phyloP scores from a whole-genome alignment of 352 stramenopile species.

The Phytophthora kernoviae region DNA sequence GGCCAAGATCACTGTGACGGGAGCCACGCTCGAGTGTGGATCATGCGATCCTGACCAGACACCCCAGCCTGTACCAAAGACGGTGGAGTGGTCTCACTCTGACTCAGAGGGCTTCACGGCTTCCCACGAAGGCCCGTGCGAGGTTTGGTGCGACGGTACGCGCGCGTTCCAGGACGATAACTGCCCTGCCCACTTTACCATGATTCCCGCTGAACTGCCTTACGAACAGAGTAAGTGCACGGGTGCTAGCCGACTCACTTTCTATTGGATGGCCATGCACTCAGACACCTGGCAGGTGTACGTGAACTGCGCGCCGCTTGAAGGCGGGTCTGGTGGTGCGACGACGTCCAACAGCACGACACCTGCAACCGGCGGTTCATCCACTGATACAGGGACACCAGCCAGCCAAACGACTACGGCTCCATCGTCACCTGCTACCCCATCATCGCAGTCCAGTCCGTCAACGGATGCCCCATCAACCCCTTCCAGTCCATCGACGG shows the following conservation, averaged over 20 bases:
- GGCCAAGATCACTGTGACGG: conserved; percentile 1
- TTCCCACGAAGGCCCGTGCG: conserved; percentile 36
- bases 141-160: conserved; percentile 39
- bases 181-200: conserved; percentile 29
- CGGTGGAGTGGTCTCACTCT: conserved; percentile 23
- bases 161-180: conserved; percentile 34
- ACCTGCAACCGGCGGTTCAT: not conserved
- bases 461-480: conserved; percentile 12
- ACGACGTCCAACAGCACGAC: not conserved
- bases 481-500: not conserved
- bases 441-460: not conserved
- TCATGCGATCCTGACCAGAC: conserved; percentile 12
- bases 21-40: conserved; percentile 11
- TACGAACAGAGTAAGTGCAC: conserved; percentile 24
- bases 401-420: not conserved
- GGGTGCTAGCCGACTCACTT: conserved; percentile 18
- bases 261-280: conserved; percentile 29
- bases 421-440: not conserved
- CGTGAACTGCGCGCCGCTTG: not conserved
- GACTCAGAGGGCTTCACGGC: conserved; percentile 19
- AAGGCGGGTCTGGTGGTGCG: not conserved
- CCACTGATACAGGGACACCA: not conserved
- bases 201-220: conserved; percentile 18
- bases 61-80: conserved; percentile 9
- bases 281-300: conserved; percentile 1